Evolutionary conservation across 306 rosid species (phyloP), one percentile per base, ranked within the genome.

Genomic region (Mucuna pruriens): DNA sequence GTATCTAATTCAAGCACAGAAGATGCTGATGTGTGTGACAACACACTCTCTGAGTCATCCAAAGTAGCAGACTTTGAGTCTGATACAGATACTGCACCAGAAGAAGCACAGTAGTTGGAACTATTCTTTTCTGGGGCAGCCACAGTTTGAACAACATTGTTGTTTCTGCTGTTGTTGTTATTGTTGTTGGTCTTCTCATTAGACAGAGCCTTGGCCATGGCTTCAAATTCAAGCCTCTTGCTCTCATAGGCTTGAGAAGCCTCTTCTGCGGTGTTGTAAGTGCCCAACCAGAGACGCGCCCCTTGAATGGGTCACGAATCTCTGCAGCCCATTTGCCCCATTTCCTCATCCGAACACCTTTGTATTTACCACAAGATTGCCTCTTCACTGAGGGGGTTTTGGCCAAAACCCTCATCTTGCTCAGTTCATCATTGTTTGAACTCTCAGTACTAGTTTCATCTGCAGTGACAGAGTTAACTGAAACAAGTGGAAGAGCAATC

Each of bases 311-410:
- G 33, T 91, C 89, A 1, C 98, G 94, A 69, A 94, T 94, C 78
- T 94, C 98, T 0, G 98, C 95, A 1, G 98, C 97, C 97, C 97
- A 94, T 77, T 90, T 94, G 0, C 98, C 98, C 98, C 98, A 94
- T 81, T 92, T 87, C 52, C 98, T 77, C 84, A 89, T 92, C 22
- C 98, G 70, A 73, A 94, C 95, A 2, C 98, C 98, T 75, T 87
- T 88, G 88, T 61, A 91, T 9, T 82, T 89, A 0, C 91, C 78
- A 31, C 84, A 72, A 2, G 91, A 16, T 6, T 80, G 71, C 16
- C 78, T 89, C 34, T 67, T 83, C 0, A 23, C 12, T 9, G 84
- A 29, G 0, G 73, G 29, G 19, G 80, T 57, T 74, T 81, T 86
- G 11, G 87, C 58, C 51, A 71, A 82, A 73, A 31, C 82, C 85